Evolutionary conservation across 306 rosid species (phyloP).

Genomic region (Dicorynia guianensis): DNA sequence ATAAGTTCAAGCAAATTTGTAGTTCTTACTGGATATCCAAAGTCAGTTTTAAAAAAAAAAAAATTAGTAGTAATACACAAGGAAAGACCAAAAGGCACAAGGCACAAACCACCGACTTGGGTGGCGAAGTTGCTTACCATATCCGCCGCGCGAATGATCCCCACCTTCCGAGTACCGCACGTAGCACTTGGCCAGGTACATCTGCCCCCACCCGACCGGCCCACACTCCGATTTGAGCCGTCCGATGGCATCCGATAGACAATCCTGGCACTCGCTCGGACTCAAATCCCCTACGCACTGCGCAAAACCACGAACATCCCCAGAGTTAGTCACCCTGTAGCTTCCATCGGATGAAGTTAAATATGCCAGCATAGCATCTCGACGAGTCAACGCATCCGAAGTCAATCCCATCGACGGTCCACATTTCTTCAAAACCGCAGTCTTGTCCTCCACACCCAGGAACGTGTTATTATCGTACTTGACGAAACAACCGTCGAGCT

Average conservation of each 20-base stretch:
- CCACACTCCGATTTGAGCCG: slow-evolving; percentile 79
- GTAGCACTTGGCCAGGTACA: slow-evolving; percentile 91
- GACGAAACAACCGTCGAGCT: slow-evolving; percentile 83
- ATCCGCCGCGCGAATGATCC: slow-evolving; percentile 42
- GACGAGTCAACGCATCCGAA: slow-evolving; percentile 52
- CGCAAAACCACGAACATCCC: slow-evolving; percentile 58
- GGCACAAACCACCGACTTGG: slow-evolving; percentile 41
- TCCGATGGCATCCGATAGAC: slow-evolving; percentile 76
- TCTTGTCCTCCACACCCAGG: slow-evolving; percentile 88
- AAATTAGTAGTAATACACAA: background rate
- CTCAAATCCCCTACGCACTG: slow-evolving; percentile 95
- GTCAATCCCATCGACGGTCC: slow-evolving; percentile 66
- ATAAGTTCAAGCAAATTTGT: slow-evolving; percentile 7
- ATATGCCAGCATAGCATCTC: slow-evolving; percentile 67
- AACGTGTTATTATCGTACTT: slow-evolving; percentile 79
- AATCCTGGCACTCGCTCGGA: slow-evolving; percentile 78
- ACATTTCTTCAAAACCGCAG: slow-evolving; percentile 71
- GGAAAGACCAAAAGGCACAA: slow-evolving; percentile 8
- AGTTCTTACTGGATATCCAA: background rate
- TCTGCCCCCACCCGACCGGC: slow-evolving; percentile 61
- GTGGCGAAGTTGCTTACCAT: slow-evolving; percentile 57
- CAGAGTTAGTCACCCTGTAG: slow-evolving; percentile 44
- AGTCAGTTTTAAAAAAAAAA: background rate
- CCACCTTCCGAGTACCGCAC: slow-evolving; percentile 71
- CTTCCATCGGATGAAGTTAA: slow-evolving; percentile 52